phyloP scores from a whole-genome alignment of 2,329 filamentous ascomycete species.

The Orbilia brochopaga region DNA sequence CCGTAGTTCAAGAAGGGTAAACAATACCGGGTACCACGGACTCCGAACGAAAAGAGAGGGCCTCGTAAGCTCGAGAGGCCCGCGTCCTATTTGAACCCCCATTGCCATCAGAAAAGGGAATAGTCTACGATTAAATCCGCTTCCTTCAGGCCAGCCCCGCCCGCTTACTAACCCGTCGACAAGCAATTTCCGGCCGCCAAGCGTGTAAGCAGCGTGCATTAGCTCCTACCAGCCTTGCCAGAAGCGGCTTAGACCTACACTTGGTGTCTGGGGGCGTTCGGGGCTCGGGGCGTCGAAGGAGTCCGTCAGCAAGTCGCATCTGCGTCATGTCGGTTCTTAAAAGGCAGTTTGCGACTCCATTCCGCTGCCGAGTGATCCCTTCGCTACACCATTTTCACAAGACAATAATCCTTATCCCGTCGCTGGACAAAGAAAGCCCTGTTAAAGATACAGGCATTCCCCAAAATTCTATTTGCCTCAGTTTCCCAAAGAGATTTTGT shows the following conservation, averaged over 20 bases:
- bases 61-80: conserved; percentile 10
- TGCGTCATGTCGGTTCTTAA: conserved; percentile 38
- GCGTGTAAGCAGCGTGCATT: conserved; percentile 48
- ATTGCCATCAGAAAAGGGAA: conserved; percentile 9
- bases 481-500: background rate
- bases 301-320: conserved; percentile 48
- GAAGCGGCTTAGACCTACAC: conserved; percentile 11
- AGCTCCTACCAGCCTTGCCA: conserved; percentile 17
- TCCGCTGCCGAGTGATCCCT: conserved; percentile 10
- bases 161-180: conserved; percentile 24
- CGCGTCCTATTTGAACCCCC: background rate
- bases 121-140: conserved; percentile 39
- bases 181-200: conserved; percentile 37
- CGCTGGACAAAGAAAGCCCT: background rate
- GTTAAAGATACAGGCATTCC: conserved; percentile 10
- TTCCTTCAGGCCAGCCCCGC: conserved; percentile 20
- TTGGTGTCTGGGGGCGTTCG: conserved; percentile 25
- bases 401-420: conserved; percentile 12
- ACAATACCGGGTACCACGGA: background rate
- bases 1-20: background rate
- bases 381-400: conserved; percentile 15
- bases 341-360: conserved; percentile 47
- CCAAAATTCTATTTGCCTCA: background rate
- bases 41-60: conserved; percentile 5
- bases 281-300: conserved; percentile 31